Percentiles rank a stretch among this genome's conserved stretches.
phyloP scores from a whole-genome alignment of 352 stramenopile species.

The Aphanomyces stellatus region DNA sequence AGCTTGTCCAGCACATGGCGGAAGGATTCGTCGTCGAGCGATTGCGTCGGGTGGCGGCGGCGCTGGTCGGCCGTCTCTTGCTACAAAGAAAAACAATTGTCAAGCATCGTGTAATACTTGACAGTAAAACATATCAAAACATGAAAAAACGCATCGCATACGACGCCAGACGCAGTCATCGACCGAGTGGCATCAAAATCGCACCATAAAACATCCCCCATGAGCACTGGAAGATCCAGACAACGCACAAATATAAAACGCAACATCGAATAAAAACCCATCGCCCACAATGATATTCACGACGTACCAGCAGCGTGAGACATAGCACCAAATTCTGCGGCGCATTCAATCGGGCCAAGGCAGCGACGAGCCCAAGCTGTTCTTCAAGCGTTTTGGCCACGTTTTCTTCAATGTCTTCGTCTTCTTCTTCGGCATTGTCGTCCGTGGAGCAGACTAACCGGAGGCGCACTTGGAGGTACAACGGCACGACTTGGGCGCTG shows the following conservation, averaged over 20 bases:
- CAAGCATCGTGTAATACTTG: too few species aligned
- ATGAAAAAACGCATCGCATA: not conserved
- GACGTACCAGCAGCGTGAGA: slow-evolving; percentile 41
- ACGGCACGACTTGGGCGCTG: slow-evolving; percentile 46
- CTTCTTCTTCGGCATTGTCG: slow-evolving; percentile 39
- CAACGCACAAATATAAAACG: too few species aligned
- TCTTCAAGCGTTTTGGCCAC: slow-evolving; percentile 47
- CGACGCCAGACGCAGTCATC: too few species aligned
- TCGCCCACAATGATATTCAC: too few species aligned
- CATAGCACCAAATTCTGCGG: slow-evolving; percentile 42
- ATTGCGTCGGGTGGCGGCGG: not conserved
- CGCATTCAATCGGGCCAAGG: slow-evolving; percentile 56
- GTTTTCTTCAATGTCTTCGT: slow-evolving; percentile 80
- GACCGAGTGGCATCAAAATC: too few species aligned
- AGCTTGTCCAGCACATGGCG: slow-evolving; percentile 64
- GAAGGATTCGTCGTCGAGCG: not conserved
- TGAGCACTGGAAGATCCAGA: too few species aligned
- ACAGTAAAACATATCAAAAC: not conserved
- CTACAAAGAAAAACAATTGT: too few species aligned
- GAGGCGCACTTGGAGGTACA: slow-evolving; percentile 70
- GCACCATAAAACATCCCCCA: too few species aligned
- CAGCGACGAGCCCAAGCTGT: slow-evolving; percentile 62
- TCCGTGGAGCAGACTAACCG: slow-evolving; percentile 52
- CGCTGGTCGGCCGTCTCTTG: not conserved
- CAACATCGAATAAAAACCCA: too few species aligned